Conservation (phyloP, 2,329 filamentous ascomycete genomes). For the Alternaria sp. region DNA sequence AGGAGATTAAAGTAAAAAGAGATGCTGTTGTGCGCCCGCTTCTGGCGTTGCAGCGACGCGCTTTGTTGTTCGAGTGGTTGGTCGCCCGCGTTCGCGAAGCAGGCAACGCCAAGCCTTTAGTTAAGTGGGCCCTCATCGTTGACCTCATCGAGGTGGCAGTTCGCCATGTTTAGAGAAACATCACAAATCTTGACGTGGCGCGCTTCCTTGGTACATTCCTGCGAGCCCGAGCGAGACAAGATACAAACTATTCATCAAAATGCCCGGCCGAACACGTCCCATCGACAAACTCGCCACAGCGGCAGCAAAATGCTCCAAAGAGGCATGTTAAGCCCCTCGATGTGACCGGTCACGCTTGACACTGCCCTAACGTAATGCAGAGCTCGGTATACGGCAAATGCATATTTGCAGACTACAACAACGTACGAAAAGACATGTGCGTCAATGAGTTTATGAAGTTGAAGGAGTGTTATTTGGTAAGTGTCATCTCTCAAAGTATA, state of each 20-base stretch:
- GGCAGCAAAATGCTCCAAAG: conserved; percentile 70
- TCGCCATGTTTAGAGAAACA: not conserved
- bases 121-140: conserved; percentile 13
- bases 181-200: not conserved
- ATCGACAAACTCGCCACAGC: conserved; percentile 75
- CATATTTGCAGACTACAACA: conserved; percentile 87
- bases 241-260: conserved; percentile 16
- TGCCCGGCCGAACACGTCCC: conserved; percentile 62
- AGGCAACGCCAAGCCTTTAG: conserved; percentile 28
- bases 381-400: conserved; percentile 89
- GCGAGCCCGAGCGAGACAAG: not conserved
- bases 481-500: conserved; percentile 29
- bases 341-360: conserved; percentile 1
- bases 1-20: conserved; percentile 24
- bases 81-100: conserved; percentile 26
- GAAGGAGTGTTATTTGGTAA: conserved; percentile 88
- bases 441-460: conserved; percentile 82
- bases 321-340: conserved; percentile 58
- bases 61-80: conserved; percentile 41
- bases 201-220: not conserved
- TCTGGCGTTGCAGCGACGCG: conserved; percentile 29
- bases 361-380: conserved; percentile 56
- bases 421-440: conserved; percentile 91
- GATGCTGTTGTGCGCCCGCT: conserved; percentile 18
- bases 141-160: conserved; percentile 20